Evolutionary conservation across 2,329 filamentous ascomycete species (phyloP), one percentile per base, ranked within the genome.

Genomic region (Shiraia bambusicola): DNA sequence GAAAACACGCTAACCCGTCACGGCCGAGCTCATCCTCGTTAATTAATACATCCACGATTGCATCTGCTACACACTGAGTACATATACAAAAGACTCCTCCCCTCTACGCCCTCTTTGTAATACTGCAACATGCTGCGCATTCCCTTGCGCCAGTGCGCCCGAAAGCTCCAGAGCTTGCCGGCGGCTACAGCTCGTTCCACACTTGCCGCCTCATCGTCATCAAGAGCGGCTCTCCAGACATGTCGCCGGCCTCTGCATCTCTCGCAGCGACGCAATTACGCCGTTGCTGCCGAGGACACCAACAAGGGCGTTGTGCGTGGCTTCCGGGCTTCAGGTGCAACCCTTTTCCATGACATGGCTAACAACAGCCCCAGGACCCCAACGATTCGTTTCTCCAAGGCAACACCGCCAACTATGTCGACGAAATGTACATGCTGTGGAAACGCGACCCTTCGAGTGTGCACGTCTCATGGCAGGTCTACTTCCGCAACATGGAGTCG

Each of bases 401-500:
- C 57, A 97, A 88, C 77, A 93, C 92, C 47, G 93, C 93, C 73
- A 96, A 95, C 77, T 98, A 98, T 76, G 89, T 98, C 69, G 93
- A 98, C 72, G 93, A 96, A 78, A 98, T 98, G 93, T 98, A 98
- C 74, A 78, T 96, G 76, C 84, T 91, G 69, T 98, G 93, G 93
- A 95, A 92, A 75, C 79, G 87, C 53, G 90, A 98, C 62, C 91
- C 93, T 37, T 81, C 83, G 62, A 95, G 88, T 67, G 93, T 98
- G 45, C 93, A 98, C 73, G 80, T 95, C 62, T 98, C 93, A 70
- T 98, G 93, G 93, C 92, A 95, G 76, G 85, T 94, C 68, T 98
- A 98, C 81, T 98, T 98, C 81, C 88, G 85, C 76, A 98, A 98
- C 76, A 96, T 98, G 87, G 93, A 98, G 78, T 87, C 83, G 56